Evolutionary conservation across 257 asterid genomes (phyloP).

Genomic region (Orobanche coerulescens): DNA sequence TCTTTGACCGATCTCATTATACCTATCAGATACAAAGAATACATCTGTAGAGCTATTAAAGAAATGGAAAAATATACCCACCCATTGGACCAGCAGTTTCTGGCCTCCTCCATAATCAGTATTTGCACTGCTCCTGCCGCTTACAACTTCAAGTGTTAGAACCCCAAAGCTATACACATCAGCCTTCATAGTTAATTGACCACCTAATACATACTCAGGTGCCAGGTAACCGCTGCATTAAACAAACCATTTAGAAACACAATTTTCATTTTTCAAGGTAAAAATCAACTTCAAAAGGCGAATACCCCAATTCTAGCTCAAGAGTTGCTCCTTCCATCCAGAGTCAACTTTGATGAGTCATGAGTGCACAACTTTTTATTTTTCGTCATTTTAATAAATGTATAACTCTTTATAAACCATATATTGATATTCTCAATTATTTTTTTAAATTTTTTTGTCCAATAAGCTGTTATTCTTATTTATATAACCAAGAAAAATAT

Average conservation of each 20-base stretch:
- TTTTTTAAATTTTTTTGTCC: too few relatives aligned
- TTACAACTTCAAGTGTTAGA: constrained; percentile 65
- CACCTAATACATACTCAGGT: constrained; percentile 91
- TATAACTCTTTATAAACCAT: too few relatives aligned
- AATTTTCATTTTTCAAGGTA: not conserved
- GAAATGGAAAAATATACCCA: constrained; percentile 32
- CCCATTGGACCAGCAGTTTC: constrained; percentile 76
- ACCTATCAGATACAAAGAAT: not conserved
- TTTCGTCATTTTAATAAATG: too few relatives aligned
- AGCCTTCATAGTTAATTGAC: constrained; percentile 85
- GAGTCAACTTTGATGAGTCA: too few relatives aligned
- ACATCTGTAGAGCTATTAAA: constrained; percentile 6
- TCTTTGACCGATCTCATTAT: not conserved
- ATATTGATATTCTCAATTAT: too few relatives aligned
- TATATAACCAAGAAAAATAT: too few relatives aligned
- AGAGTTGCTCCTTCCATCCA: not conserved
- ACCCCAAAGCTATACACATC: constrained; percentile 88
- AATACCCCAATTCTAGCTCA: not conserved
- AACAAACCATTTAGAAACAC: constrained; percentile 23
- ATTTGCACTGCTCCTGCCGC: constrained; percentile 63
- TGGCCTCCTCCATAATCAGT: constrained; percentile 44
- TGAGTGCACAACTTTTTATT: too few relatives aligned
- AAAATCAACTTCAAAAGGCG: not conserved
- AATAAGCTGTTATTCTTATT: too few relatives aligned
- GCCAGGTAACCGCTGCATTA: constrained; percentile 88